A percentile compares a stretch with the other conserved stretches of the same genome.
Evolutionary conservation across 2,329 filamentous ascomycete species (phyloP).

Genomic region (Botrytis byssoidea): DNA sequence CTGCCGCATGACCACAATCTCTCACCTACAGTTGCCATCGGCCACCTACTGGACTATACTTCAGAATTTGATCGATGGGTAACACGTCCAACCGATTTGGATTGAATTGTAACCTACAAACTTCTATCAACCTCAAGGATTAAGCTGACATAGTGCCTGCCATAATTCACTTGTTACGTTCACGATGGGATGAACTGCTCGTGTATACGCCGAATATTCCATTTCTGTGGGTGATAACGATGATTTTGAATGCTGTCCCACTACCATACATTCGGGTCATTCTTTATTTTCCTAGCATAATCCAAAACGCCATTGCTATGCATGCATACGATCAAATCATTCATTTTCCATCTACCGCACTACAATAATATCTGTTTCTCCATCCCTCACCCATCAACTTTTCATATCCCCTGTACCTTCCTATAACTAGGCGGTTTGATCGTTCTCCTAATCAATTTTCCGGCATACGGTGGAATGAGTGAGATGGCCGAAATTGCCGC

Average conservation of each 20-base stretch:
- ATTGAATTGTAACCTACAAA: not conserved
- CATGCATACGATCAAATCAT: not conserved
- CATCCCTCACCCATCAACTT: not conserved
- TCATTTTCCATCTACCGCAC: not conserved
- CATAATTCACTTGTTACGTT: not conserved
- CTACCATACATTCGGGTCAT: not conserved
- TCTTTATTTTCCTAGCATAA: not conserved
- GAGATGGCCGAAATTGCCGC: slow-evolving; percentile 76
- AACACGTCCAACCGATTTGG: not conserved
- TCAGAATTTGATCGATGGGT: not conserved
- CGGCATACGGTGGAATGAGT: slow-evolving; percentile 81
- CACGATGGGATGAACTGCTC: not conserved
- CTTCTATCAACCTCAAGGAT: not conserved
- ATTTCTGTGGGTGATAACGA: not conserved
- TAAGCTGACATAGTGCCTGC: not conserved
- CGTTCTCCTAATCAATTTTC: slow-evolving; percentile 78
- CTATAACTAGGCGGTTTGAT: slow-evolving; percentile 92
- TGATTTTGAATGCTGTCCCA: not conserved
- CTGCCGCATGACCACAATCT: not conserved
- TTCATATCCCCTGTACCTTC: slow-evolving; percentile 72
- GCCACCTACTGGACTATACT: not conserved
- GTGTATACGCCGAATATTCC: not conserved
- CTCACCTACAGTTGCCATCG: not conserved
- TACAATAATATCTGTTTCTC: not conserved
- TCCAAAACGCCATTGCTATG: slow-evolving; percentile 11